A percentile compares a stretch with the other conserved stretches of the same genome.
Conservation (phyloP, 78 protist species). For the Blattamonas nauphoetae region DNA sequence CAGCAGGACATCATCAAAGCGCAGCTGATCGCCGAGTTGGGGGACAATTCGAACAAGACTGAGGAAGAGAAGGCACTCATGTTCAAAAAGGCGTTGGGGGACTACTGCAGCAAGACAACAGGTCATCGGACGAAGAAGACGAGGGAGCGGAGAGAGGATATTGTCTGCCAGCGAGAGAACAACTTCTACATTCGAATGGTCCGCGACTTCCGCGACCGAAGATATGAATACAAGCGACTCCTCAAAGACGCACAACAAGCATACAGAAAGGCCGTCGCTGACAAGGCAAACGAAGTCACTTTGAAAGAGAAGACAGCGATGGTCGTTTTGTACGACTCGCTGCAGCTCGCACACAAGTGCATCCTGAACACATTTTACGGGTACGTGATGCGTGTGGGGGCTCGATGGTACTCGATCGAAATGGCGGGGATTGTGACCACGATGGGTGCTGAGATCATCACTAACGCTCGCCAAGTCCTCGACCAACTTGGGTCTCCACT, state of each 20-base stretch:
- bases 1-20: background rate
- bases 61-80: slow-evolving; percentile 42
- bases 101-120: slow-evolving; percentile 49
- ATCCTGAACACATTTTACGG: slow-evolving; percentile 97
- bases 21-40: background rate
- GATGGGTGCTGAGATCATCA: slow-evolving; percentile 90
- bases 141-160: slow-evolving; percentile 25
- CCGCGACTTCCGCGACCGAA: slow-evolving; percentile 77
- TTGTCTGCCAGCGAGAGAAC: slow-evolving; percentile 96
- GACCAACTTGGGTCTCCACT: slow-evolving; percentile 87
- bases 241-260: slow-evolving; percentile 30
- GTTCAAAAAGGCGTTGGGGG: slow-evolving; percentile 58
- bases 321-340: slow-evolving; percentile 86
- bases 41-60: background rate
- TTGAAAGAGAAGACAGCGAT: slow-evolving; percentile 5
- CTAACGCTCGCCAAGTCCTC: slow-evolving; percentile 52
- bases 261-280: slow-evolving; percentile 33
- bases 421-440: slow-evolving; percentile 98
- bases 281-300: background rate
- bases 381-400: slow-evolving; percentile 95
- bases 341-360: slow-evolving; percentile 99
- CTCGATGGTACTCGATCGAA: slow-evolving; percentile 97
- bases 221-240: slow-evolving; percentile 78
- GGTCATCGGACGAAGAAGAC: background rate
- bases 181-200: slow-evolving; percentile 95